Base-by-base conservation (phyloP, 768 basidiomycete genomes). In the Tubosaeta brunneosetosa region DNA sequence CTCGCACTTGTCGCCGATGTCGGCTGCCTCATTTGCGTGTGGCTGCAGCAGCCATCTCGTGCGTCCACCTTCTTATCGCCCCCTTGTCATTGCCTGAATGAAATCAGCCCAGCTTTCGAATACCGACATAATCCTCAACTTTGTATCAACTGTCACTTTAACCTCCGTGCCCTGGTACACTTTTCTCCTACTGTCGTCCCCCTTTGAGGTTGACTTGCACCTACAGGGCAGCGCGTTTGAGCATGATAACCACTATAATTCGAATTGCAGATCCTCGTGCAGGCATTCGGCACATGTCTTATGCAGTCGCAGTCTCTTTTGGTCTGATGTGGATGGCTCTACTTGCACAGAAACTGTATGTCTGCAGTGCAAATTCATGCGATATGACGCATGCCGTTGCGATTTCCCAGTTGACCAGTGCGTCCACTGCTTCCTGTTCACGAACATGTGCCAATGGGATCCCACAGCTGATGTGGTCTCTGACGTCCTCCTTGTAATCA, bases 381-480 rank as follows among this genome's bases (percentile, higher is more conserved):
- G 0, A 2, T 0, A 37, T 61, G 19, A 26, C 44, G 1, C 49
- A 51, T 16, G 14, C 8, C n/a, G 26, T 59, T 25, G 26, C 37
- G 3, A 48, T 59, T 38, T 50, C 45, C 37, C 61, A 62, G 44
- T 40, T 62, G n/a, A 44, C 41, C 32, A 49, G 61, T 62, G 45
- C 4, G 61, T 45, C 19, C 33, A 27, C 44, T 29, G 12, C 32
- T 49, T 22, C 1, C 12, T 2, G 13, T 33, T 29, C n/a, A 5
- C 6, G 37, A 16, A 2, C 22, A 4, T 41, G n/a, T 43, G n/a
- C 19, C 12, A 33, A 59, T 41, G 10, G 33, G 43, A 31, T 3
- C 14, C 26, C 10, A 11, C 37, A 65, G 65, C 55, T 13, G 66
- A 67, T 49, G 42, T 32, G 16, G 19, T 65, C 38, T 56, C 63